Base-by-base conservation (phyloP, 306 rosid genomes). In the Canavalia gladiata region DNA sequence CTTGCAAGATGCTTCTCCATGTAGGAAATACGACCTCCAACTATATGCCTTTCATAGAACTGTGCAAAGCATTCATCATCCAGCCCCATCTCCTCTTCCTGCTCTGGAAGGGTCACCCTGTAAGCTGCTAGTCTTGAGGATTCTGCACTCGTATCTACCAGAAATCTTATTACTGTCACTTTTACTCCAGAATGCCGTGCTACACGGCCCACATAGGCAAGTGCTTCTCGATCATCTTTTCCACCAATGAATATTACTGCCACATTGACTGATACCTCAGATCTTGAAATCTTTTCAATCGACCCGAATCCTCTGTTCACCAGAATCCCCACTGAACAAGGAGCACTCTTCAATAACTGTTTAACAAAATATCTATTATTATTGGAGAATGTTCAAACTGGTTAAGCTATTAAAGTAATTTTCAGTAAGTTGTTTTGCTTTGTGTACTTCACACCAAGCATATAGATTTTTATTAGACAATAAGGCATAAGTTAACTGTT, bases 271-370 rank as follows among this genome's bases (percentile, higher is more conserved):
- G 90, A 71, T 56, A 52, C 67, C 30, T 73, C 47, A 2, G 91
- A 46, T 74, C 82, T 84, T 29, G 92, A 83, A 49, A 93, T 85
- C 45, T 86, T 95, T 28, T 74, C 89, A 0, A 88, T 82, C 68
- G 88, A 45, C 62, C 99, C 96, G n/a, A 95, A 78, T 52, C 99
- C 99, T 83, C 98, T 89, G 87, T 93, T 96, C 78, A 95, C 97
- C 2, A 95, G 90, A 80, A 95, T 91, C 47, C 97, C 99, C 56
- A 95, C 97, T 0, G 99, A 89, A 77, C 99, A 93, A 6, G 97
- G 94, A 49, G 98, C 93, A 74, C 75, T 87, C 79, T 82, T 90
- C 58, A 93, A 62, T 28, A 95, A 82, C 99, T 95, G 92, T 57
- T 83, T 68, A 81, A 71, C 59, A 81, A 77, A 76, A 50, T 59